phyloP scores from a whole-genome alignment of 2,329 filamentous ascomycete genomes.

The Stagonosporopsis cucurbitacearum region DNA sequence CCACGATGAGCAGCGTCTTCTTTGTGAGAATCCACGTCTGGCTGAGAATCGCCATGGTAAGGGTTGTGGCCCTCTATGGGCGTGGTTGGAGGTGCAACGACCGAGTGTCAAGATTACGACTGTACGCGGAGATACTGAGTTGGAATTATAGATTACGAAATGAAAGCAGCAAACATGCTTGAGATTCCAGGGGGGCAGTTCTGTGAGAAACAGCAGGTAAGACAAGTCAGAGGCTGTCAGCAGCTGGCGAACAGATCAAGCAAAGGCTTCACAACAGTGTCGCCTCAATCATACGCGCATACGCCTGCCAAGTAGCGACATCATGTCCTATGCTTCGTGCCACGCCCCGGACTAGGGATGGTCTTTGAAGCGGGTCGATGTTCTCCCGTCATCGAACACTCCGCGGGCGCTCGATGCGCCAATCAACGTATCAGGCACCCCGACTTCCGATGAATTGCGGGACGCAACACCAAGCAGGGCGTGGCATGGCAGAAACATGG shows the following conservation, averaged over 20 bases:
- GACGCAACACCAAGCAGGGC: conserved; percentile 1
- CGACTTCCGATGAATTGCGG: conserved; percentile 7
- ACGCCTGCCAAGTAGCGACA: conserved; percentile 12
- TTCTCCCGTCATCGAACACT: conserved; percentile 15
- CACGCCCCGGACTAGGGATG: conserved; percentile 10
- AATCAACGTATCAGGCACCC: conserved; percentile 12
- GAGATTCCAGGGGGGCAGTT: conserved; percentile 1
- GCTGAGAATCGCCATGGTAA: conserved; percentile 48
- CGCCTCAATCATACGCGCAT: neutral
- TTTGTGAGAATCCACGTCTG: conserved; percentile 64
- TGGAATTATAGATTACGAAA: conserved; percentile 9
- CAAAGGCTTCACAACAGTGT: neutral
- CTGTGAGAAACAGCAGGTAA: neutral
- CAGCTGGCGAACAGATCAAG: neutral
- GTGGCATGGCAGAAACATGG: conserved; percentile 12
- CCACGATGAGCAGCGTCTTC: conserved; percentile 64
- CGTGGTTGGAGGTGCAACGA: conserved; percentile 8
- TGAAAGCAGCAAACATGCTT: conserved; percentile 7
- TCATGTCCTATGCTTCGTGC: conserved; percentile 21
- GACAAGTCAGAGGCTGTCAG: neutral
- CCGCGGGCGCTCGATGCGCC: neutral
- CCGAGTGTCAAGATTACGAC: neutral
- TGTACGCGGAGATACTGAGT: neutral
- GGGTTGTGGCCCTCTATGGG: conserved; percentile 26
- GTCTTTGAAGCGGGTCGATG: conserved; percentile 19